Conservation (phyloP, 139 green algal species). For the Chlorella vulgaris region DNA sequence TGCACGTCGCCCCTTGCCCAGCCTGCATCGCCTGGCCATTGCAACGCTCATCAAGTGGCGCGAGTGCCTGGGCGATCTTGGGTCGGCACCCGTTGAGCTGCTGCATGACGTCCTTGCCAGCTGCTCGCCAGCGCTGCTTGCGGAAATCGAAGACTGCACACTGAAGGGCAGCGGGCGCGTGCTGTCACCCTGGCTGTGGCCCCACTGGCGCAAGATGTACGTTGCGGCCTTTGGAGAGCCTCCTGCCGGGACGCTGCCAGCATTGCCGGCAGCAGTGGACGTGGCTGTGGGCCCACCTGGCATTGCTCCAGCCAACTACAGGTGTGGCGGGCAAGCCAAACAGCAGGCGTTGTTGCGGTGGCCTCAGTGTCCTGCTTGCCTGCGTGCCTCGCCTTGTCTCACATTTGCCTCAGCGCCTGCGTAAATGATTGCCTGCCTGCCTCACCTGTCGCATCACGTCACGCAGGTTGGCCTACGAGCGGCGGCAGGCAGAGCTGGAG, state of each 20-base stretch:
- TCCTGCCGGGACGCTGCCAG: neutral
- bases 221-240: neutral
- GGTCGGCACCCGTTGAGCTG: conserved; percentile 1
- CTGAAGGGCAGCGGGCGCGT: conserved; percentile 5
- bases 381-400: neutral
- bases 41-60: neutral
- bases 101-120: conserved; percentile 9
- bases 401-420: too few species aligned
- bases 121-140: conserved; percentile 8
- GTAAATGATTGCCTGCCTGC: neutral
- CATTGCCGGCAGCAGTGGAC: conserved; percentile 13
- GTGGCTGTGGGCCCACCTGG: neutral
- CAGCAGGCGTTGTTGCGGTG: neutral
- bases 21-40: conserved; percentile 7
- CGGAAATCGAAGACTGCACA: conserved; percentile 17
- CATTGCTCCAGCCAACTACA: conserved; percentile 5
- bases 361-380: neutral
- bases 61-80: neutral
- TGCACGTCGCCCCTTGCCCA: too few species aligned
- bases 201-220: neutral
- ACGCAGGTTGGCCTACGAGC: conserved; percentile 22
- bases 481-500: neutral
- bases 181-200: conserved; percentile 8
- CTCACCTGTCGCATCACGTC: neutral
- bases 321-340: neutral